Evolutionary conservation across 495 filamentous ascomycete genomes (phyloP).

Genomic region (Penicillium arizonense): DNA sequence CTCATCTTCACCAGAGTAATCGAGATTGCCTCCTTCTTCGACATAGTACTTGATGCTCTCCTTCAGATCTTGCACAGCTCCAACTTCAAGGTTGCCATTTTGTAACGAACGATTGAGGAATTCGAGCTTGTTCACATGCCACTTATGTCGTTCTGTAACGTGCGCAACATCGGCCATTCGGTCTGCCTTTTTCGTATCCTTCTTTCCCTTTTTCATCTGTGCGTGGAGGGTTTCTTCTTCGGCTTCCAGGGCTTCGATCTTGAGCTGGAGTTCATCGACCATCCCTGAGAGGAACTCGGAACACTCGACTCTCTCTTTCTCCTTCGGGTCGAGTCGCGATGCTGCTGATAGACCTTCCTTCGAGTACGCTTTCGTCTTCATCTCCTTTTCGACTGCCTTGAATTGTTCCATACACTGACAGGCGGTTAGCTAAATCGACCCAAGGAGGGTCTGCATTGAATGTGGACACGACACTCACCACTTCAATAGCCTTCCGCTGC

Average conservation of each 20-base stretch:
- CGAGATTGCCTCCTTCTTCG: constrained; percentile 79
- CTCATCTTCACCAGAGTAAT: constrained; percentile 85
- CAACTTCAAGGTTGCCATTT: constrained; percentile 84
- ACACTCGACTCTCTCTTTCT: constrained; percentile 85
- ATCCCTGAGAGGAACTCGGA: constrained; percentile 78
- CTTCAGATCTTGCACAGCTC: constrained; percentile 80
- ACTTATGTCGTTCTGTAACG: constrained; percentile 89
- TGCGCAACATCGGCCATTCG: constrained; percentile 82
- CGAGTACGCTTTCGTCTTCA: constrained; percentile 99
- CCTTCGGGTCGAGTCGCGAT: constrained; percentile 89
- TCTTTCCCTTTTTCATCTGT: constrained; percentile 91
- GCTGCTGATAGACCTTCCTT: constrained; percentile 93
- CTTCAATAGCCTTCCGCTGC: constrained; percentile 92
- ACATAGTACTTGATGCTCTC: constrained; percentile 95
- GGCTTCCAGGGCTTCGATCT: constrained; percentile 89
- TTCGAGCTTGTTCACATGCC: constrained; percentile 91
- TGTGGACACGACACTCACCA: constrained; percentile 51
- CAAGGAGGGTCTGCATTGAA: not conserved
- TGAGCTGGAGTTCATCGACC: constrained; percentile 91
- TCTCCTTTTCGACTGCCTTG: constrained; percentile 99
- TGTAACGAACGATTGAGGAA: constrained; percentile 85
- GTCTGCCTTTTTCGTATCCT: constrained; percentile 76
- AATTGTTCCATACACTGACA: constrained; percentile 98
- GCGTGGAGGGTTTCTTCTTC: constrained; percentile 84
- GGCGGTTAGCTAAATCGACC: constrained; percentile 18